Conservation (phyloP, 345 rosid species). For the Brassica carinata region DNA sequence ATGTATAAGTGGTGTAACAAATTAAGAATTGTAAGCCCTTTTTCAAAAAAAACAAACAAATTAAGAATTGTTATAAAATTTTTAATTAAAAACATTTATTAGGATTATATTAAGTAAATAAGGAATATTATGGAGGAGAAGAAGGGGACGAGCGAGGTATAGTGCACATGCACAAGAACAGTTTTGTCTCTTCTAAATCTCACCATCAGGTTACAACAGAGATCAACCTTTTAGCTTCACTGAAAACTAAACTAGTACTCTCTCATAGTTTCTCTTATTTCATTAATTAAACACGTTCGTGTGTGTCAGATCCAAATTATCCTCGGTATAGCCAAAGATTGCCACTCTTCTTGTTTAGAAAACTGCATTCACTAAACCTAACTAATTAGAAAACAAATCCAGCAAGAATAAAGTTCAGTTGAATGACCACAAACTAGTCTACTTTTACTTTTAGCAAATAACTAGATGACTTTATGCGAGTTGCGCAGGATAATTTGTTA, state of each 20-base stretch:
- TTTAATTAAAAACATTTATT: neutral
- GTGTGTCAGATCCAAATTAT: constrained; percentile 31
- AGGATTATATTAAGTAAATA: constrained; percentile 21
- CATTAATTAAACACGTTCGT: constrained; percentile 34
- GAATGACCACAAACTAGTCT: neutral
- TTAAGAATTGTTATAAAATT: neutral
- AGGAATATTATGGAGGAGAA: constrained; percentile 27
- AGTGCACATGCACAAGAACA: constrained; percentile 57
- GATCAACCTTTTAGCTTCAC: constrained; percentile 27
- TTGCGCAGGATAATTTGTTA: neutral
- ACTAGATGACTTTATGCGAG: neutral
- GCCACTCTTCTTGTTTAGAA: constrained; percentile 4
- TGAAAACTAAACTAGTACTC: constrained; percentile 31
- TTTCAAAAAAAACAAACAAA: too few species aligned
- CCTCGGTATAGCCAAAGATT: constrained; percentile 17
- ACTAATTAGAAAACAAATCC: neutral
- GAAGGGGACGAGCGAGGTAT: constrained; percentile 24
- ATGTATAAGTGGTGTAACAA: neutral
- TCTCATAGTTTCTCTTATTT: constrained; percentile 4
- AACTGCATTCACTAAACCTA: neutral
- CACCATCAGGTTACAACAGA: constrained; percentile 17
- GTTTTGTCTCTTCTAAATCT: constrained; percentile 46
- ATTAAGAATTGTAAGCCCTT: too few species aligned
- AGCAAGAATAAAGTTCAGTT: neutral
- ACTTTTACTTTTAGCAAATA: neutral